Evolutionary conservation across 805 yeast genomes (phyloP), one percentile per base, ranked within the genome.

Genomic region (Barnettozyma pratensis): DNA sequence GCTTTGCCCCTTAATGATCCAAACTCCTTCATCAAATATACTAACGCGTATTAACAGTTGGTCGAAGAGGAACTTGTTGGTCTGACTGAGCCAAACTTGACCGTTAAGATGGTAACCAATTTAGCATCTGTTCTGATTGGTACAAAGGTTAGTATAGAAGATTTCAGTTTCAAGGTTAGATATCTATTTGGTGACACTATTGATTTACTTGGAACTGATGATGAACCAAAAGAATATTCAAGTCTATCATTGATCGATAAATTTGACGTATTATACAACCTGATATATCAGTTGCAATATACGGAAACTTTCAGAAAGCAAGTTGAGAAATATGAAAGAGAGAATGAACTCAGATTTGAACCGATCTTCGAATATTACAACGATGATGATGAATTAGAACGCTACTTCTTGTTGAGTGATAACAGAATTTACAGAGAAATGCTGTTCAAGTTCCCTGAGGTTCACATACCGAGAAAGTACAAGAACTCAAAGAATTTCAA

Each of bases 11-110:
- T 27, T 19, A 14, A n/a, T 19, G 19, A n/a, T 31, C 10, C n/a
- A 10, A 11, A 19, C 73, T 27, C 26, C 41, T 31, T 12, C 19
- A 36, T 12, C 25, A n/a, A 14, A n/a, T 9, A 28, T 42, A 49
- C 52, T 49, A 49, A 49, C 52, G 12, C 7, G 7, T 31, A 5
- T 19, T 7, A 5, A 39, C 25, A 50, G 47, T 34, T 54, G 14
- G 47, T 82, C 51, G 89, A 83, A 57, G 81, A 81, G 56, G 89
- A 83, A 54, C 64, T 83, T 11, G 66, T 80, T 28, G 75, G 75
- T 0, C 53, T 73, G 26, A 62, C 63, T 26, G 77, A 75, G 12
- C 63, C 67, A 1, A 62, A 71, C 41, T 66, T 80, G 45, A 57
- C 73, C 11, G 69, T 71, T 48, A 74, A 68, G 49, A 66, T 80